Evolutionary conservation across 768 basidiomycete genomes (phyloP).

Genomic region (Boletus sp.): DNA sequence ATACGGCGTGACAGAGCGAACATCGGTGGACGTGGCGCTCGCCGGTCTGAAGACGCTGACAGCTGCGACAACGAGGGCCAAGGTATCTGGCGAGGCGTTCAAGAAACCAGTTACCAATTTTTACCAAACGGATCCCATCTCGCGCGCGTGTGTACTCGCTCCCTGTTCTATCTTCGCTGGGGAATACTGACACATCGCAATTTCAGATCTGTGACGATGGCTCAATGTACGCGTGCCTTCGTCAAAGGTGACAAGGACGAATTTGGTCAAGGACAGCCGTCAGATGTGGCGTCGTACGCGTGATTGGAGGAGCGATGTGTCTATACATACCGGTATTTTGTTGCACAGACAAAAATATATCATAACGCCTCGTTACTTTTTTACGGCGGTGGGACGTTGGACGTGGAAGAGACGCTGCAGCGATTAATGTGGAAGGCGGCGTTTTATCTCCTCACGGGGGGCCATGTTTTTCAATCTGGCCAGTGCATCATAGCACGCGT

Average conservation of each 20-base stretch:
- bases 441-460: too few relatives aligned
- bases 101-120: conserved; percentile 87
- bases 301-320: background rate
- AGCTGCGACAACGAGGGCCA: conserved; percentile 48
- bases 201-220: conserved; percentile 89
- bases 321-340: background rate
- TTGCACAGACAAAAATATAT: conserved; percentile 11
- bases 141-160: conserved; percentile 72
- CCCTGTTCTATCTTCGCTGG: background rate
- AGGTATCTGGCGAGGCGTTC: conserved; percentile 60
- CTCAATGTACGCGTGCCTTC: conserved; percentile 86
- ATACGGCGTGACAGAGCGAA: conserved; percentile 78
- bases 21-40: conserved; percentile 68
- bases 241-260: conserved; percentile 56
- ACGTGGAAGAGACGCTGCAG: too few relatives aligned
- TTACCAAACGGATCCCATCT: conserved; percentile 95
- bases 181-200: background rate
- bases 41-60: conserved; percentile 65
- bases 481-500: too few relatives aligned
- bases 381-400: background rate
- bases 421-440: too few relatives aligned
- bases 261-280: background rate
- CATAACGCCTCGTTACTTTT: background rate
- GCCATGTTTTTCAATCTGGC: too few relatives aligned
- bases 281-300: conserved; percentile 14